Evolutionary conservation across 2,329 filamentous ascomycete genomes (phyloP).

Genomic region (Bretziella fagacearum): DNA sequence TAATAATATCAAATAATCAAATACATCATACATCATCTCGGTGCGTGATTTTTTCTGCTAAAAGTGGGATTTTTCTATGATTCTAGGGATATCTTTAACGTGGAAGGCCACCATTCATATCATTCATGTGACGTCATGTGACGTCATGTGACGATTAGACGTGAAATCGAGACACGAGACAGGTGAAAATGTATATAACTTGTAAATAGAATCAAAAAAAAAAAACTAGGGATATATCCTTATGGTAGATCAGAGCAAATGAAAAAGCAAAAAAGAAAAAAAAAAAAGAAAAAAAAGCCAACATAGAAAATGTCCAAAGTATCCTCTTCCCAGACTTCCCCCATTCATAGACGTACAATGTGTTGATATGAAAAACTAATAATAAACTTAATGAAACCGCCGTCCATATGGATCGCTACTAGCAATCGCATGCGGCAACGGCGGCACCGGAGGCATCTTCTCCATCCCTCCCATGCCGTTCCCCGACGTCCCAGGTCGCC

Average conservation of each 20-base stretch:
- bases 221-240: not conserved
- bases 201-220: not conserved
- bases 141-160: too few species aligned
- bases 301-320: not conserved
- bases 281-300: slow-evolving; percentile 3
- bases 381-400: slow-evolving; percentile 10
- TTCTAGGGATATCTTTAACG: too few species aligned
- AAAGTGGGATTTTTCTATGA: too few species aligned
- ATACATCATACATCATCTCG: not conserved
- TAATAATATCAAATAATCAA: not conserved
- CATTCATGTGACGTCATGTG: too few species aligned
- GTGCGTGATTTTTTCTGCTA: too few species aligned
- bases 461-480: not conserved
- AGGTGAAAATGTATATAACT: not conserved
- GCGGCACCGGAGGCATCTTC: slow-evolving; percentile 11
- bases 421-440: slow-evolving; percentile 10
- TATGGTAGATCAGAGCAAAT: not conserved
- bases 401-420: slow-evolving; percentile 11
- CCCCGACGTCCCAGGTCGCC: not conserved
- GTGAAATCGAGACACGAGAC: not conserved
- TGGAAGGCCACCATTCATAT: too few species aligned
- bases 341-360: too few species aligned
- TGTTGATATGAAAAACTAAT: not conserved
- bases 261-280: slow-evolving; percentile 6
- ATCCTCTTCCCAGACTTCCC: too few species aligned